A percentile compares a stretch with the other conserved stretches of the same genome.
Evolutionary conservation across 2,329 filamentous ascomycete genomes (phyloP).

Genomic region (Ascocoryne sarcoides): DNA sequence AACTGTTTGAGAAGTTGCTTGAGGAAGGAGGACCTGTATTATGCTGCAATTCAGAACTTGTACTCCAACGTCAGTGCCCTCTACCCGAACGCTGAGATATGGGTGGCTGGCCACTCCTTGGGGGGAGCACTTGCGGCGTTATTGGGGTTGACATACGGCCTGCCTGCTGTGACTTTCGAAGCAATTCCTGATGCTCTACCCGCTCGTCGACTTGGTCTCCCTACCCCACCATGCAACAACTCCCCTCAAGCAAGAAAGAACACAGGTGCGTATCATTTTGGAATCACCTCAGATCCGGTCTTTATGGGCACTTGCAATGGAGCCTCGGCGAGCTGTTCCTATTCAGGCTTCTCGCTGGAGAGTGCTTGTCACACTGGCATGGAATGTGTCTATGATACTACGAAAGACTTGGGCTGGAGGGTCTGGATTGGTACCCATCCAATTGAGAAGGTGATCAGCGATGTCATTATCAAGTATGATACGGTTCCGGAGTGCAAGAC

Average conservation of each 20-base stretch:
- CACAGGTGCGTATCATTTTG: constrained; percentile 79
- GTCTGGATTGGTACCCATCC: constrained; percentile 86
- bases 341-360: constrained; percentile 80
- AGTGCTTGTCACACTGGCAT: constrained; percentile 77
- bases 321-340: constrained; percentile 77
- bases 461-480: constrained; percentile 80
- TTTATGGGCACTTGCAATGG: constrained; percentile 89
- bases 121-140: constrained; percentile 82
- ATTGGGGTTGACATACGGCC: constrained; percentile 77
- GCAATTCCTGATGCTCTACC: constrained; percentile 83
- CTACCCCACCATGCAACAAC: constrained; percentile 70
- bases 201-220: constrained; percentile 73
- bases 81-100: constrained; percentile 74
- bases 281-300: constrained; percentile 87
- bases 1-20: constrained; percentile 73
- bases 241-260: constrained; percentile 59
- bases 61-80: constrained; percentile 84
- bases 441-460: constrained; percentile 78
- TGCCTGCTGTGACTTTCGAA: constrained; percentile 82
- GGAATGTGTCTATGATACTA: constrained; percentile 84
- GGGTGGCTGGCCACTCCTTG: constrained; percentile 84
- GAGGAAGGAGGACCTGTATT: constrained; percentile 76
- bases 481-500: constrained; percentile 65
- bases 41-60: constrained; percentile 75
- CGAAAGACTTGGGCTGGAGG: too few species aligned